Evolutionary conservation across 129 eudicot genomes (phyloP).

Genomic region (Smallanthus sonchifolius): DNA sequence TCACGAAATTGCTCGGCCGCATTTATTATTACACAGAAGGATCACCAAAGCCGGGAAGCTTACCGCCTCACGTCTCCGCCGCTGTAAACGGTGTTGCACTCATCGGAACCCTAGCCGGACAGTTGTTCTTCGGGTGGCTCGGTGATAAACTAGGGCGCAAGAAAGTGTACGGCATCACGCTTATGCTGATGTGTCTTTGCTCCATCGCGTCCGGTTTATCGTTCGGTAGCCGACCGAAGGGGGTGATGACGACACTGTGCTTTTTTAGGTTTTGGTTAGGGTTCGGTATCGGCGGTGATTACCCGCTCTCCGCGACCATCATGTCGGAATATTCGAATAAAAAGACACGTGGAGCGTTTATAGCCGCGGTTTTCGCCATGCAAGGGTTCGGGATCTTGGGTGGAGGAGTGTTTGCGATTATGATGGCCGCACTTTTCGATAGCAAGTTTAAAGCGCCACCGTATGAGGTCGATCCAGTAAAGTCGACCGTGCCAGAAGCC

Average conservation of each 20-base stretch:
- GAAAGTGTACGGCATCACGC: slow-evolving; percentile 54
- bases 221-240: slow-evolving; percentile 43
- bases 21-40: slow-evolving; percentile 45
- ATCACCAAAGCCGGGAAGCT: slow-evolving; percentile 42
- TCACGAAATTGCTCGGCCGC: slow-evolving; percentile 53
- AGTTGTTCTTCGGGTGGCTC: slow-evolving; percentile 53
- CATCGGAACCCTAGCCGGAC: slow-evolving; percentile 49
- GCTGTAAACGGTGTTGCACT: slow-evolving; percentile 63
- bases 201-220: slow-evolving; percentile 55
- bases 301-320: slow-evolving; percentile 58
- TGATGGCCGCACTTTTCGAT: slow-evolving; percentile 32
- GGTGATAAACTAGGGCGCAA: slow-evolving; percentile 53
- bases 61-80: slow-evolving; percentile 49
- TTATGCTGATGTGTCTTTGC: slow-evolving; percentile 45
- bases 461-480: slow-evolving; percentile 33
- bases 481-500: slow-evolving; percentile 44
- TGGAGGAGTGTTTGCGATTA: slow-evolving; percentile 46
- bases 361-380: slow-evolving; percentile 65
- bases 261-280: slow-evolving; percentile 67
- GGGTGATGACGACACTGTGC: slow-evolving; percentile 51
- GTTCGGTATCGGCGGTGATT: slow-evolving; percentile 61
- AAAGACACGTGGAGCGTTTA: slow-evolving; percentile 51
- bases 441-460: slow-evolving; percentile 38
- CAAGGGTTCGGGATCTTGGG: slow-evolving; percentile 58
- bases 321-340: slow-evolving; percentile 61